phyloP scores from a whole-genome alignment of 371 early-diverging fungal species.

The Lichtheimia ramosa region DNA sequence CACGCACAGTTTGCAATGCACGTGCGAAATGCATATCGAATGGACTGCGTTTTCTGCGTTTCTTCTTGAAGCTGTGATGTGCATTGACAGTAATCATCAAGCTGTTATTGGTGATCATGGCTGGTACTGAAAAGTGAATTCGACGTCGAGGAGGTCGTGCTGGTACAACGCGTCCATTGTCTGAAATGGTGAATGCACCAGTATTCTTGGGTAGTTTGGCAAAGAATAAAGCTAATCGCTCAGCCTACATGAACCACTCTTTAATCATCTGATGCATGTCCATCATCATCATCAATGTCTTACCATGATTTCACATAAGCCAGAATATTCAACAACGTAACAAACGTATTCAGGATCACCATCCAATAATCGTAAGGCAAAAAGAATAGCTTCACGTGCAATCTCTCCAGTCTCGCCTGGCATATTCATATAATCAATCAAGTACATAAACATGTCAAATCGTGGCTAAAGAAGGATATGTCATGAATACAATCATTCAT shows the following conservation, averaged over 20 bases:
- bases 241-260: slow-evolving; percentile 27
- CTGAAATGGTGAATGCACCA: slow-evolving; percentile 44
- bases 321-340: slow-evolving; percentile 53
- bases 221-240: slow-evolving; percentile 41
- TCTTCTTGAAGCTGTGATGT: slow-evolving; percentile 46
- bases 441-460: slow-evolving; percentile 50
- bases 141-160: slow-evolving; percentile 36
- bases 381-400: slow-evolving; percentile 49
- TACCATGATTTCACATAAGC: slow-evolving; percentile 53
- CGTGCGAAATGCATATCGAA: slow-evolving; percentile 47
- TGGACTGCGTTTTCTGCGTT: slow-evolving; percentile 48
- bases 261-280: neutral
- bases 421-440: slow-evolving; percentile 53
- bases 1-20: slow-evolving; percentile 29
- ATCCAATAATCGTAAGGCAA: slow-evolving; percentile 45
- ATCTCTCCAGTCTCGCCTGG: slow-evolving; percentile 57
- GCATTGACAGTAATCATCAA: slow-evolving; percentile 48
- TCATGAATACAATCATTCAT: neutral
- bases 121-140: slow-evolving; percentile 47
- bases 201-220: slow-evolving; percentile 46
- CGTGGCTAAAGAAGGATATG: slow-evolving; percentile 42
- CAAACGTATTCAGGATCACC: slow-evolving; percentile 56
- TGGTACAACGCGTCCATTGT: slow-evolving; percentile 36
- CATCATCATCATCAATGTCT: neutral
- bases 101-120: slow-evolving; percentile 47